Evolutionary conservation across 2,329 filamentous ascomycete genomes (phyloP), one percentile per base, ranked within the genome.

Genomic region (Whalleya microplaca): DNA sequence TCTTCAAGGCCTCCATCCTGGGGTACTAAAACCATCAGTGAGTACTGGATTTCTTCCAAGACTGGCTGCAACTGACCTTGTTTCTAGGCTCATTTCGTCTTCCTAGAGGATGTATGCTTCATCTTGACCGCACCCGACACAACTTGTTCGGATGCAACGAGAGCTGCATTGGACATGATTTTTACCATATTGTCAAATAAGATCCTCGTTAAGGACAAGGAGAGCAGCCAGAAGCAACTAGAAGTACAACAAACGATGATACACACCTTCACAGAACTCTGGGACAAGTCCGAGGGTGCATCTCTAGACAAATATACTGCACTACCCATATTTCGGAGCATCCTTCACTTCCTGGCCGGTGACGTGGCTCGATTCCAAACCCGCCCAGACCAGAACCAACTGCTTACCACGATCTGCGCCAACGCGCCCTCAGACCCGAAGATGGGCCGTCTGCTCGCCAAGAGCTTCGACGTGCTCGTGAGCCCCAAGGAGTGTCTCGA

Each of bases 271-370:
- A 50, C 14, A 7, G 37, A 43, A 3, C 48, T 63, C 20, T 47
- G 47, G 48, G n/a, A 42, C 23, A 27, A 19, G 2, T 23, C 20
- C 21, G 42, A 46, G 8, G 45, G 21, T 14, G 43, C 46, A 10
- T 10, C 9, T 7, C 32, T 32, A 6, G 45, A 64, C 42, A 32
- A 45, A 7, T 10, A 51, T 18, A 45, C 27, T 3, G 48, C 45
- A 3, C 29, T 69, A 21, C 57, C 42, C n/a, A 59, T 67, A 21
- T 68, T 70, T 51, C 62, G 66, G 16, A 69, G 66, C 27, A 41
- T 67, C n/a, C 56, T 72, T 16, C 54, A 67, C 23, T 72, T 68
- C 53, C 59, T 72, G 23, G 69, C 69, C 12, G 71, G 71, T 6
- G 68, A 72, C 46, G 51, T 70, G 42, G 60, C 62, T n/a, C 63